Evolutionary conservation across 805 yeast genomes (phyloP).

Genomic region (Starmerella ratchasimensis): DNA sequence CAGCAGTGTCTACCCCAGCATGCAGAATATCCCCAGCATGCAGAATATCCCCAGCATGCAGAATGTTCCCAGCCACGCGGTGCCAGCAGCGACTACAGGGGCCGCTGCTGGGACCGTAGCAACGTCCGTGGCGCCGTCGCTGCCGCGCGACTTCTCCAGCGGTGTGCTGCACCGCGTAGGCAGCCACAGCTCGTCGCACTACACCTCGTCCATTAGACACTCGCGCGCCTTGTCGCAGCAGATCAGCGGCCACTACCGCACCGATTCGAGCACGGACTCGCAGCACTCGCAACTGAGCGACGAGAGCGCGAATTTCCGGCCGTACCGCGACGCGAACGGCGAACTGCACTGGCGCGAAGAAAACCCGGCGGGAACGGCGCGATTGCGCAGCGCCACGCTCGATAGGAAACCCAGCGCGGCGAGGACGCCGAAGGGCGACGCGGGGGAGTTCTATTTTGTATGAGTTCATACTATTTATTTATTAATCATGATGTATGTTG

Average conservation of each 20-base stretch:
- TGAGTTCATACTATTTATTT: slow-evolving; percentile 11
- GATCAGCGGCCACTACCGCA: slow-evolving; percentile 22
- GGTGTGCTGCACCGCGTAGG: slow-evolving; percentile 25
- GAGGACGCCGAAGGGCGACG: slow-evolving; percentile 18
- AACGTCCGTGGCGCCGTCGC: not conserved
- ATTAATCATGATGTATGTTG: no score
- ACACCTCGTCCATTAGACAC: slow-evolving; percentile 3
- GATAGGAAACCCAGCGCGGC: slow-evolving; percentile 25
- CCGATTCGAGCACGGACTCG: slow-evolving; percentile 25
- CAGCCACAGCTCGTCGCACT: slow-evolving; percentile 24
- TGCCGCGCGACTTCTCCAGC: slow-evolving; percentile 25
- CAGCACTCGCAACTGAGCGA: slow-evolving; percentile 17
- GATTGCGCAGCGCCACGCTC: slow-evolving; percentile 19
- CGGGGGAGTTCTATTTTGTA: slow-evolving; percentile 26
- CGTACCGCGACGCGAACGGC: slow-evolving; percentile 26
- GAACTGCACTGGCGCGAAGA: slow-evolving; percentile 23
- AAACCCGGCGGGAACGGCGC: slow-evolving; percentile 7
- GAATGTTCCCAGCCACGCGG: no score
- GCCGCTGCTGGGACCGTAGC: no score
- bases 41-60: not conserved
- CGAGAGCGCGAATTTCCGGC: slow-evolving; percentile 21
- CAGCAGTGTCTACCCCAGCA: not conserved
- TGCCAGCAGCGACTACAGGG: no score
- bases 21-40: no score
- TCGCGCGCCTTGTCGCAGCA: slow-evolving; percentile 6